Base-by-base conservation (phyloP, 2,329 filamentous ascomycete genomes). In the Colletotrichum nymphaeae region DNA sequence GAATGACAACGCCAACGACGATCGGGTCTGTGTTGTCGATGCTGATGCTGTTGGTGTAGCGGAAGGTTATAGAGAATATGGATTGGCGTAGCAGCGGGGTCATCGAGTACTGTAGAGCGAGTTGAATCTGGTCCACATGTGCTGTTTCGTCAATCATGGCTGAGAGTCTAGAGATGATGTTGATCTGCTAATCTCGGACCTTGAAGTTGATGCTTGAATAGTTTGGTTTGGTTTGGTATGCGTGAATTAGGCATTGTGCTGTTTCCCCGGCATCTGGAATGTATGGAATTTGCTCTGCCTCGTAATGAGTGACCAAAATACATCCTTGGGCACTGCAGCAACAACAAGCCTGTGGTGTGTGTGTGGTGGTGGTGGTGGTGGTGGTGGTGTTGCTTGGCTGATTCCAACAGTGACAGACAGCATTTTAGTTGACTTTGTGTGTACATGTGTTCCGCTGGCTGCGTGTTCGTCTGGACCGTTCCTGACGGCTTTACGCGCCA, bases 11-110 rank as follows among this genome's bases (percentile, higher is more conserved):
- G 26, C n/a, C 53, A 53, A 63, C 58, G 69, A 56, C 46, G 70
- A 72, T 64, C 37, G 58, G 32, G 53, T 72, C 59, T 53, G 59
- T 69, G 66, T 69, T 72, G 59, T 28, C 58, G 63, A n/a, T 58
- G 69, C 35, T 69, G 57, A 35, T 35, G 60, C 28, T 19, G 60
- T 53, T 52, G 60, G 11, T 46, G 67, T 46, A 60, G 67, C 56
- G 53, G 65, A 49, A 67, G 52, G 28, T 22, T 52, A 26, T 28
- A 28, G 52, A 16, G 19, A 53, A 26, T 35, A 63, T 53, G 42
- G 42, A 49, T 46, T 24, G 26, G 57, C 56, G 56, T 37, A 52
- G 69, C 28, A 35, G 63, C 24, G 24, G 60, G 9, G 35, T 42
- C 5, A 24, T 14, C 8, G 37, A 28, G 8, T 26, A 26, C 26